phyloP scores from a whole-genome alignment of 441 rosid species.

The Jatropha multifida region DNA sequence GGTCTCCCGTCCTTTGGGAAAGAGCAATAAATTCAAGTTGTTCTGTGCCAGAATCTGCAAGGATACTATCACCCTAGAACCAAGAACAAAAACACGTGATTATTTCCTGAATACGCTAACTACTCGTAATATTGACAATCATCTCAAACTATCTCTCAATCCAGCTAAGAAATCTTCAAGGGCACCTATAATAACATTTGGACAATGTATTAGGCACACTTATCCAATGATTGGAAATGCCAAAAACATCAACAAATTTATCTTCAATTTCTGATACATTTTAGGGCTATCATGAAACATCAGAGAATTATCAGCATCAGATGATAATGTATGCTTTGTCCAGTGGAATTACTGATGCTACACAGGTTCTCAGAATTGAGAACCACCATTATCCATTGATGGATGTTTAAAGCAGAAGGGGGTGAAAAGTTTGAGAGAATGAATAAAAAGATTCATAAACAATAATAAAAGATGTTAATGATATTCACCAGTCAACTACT shows the following conservation, averaged over 20 bases:
- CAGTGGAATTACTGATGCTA: neutral
- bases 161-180: neutral
- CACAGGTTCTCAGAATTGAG: neutral
- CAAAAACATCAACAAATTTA: neutral
- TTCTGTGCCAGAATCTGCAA: slow-evolving; percentile 98
- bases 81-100: slow-evolving; percentile 17
- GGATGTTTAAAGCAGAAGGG: neutral
- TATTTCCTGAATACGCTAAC: neutral
- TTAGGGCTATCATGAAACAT: neutral
- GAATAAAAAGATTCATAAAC: neutral
- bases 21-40: slow-evolving; percentile 98
- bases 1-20: slow-evolving; percentile 97
- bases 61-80: slow-evolving; percentile 81
- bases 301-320: neutral
- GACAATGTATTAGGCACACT: neutral
- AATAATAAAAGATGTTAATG: too few species aligned
- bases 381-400: neutral
- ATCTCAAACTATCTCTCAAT: neutral
- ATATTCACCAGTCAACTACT: slow-evolving; percentile 26
- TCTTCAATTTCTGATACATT: slow-evolving; percentile 1
- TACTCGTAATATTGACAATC: neutral
- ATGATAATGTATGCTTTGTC: neutral
- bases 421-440: neutral
- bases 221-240: neutral
- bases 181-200: neutral